phyloP scores from a whole-genome alignment of 345 rosid species.

The Dovyalis caffra region DNA sequence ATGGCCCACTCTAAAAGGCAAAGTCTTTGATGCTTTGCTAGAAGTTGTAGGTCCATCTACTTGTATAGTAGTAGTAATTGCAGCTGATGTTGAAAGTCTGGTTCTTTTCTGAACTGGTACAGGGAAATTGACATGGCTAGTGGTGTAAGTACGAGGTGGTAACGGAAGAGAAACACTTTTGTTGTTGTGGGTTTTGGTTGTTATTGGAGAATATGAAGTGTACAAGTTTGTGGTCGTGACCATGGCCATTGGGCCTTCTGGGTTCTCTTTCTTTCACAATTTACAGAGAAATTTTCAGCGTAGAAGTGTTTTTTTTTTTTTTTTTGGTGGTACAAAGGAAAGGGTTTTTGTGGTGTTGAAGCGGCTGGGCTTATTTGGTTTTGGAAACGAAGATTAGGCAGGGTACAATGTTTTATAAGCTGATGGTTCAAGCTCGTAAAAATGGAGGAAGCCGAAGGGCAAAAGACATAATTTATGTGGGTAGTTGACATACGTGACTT shows the following conservation, averaged over 20 bases:
- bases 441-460: not conserved
- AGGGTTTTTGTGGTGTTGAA: not conserved
- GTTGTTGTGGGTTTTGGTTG: constrained; percentile 18
- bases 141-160: constrained; percentile 10
- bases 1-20: constrained; percentile 91
- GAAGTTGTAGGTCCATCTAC: constrained; percentile 44
- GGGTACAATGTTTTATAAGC: not conserved
- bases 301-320: no score
- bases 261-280: not conserved
- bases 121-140: constrained; percentile 9
- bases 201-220: constrained; percentile 20
- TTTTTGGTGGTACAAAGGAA: no score
- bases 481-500: no score
- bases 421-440: not conserved
- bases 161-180: constrained; percentile 16
- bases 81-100: constrained; percentile 29
- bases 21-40: constrained; percentile 39
- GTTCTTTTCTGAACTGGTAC: constrained; percentile 12
- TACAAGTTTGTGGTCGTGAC: constrained; percentile 55
- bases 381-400: not conserved
- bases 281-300: no score
- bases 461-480: no score
- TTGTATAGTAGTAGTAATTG: constrained; percentile 44
- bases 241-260: constrained; percentile 34
- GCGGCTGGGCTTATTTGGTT: not conserved